A percentile compares a stretch with the other conserved stretches of the same genome.
phyloP scores from a whole-genome alignment of 2,329 filamentous ascomycete species.

The Neonectria ditissima region DNA sequence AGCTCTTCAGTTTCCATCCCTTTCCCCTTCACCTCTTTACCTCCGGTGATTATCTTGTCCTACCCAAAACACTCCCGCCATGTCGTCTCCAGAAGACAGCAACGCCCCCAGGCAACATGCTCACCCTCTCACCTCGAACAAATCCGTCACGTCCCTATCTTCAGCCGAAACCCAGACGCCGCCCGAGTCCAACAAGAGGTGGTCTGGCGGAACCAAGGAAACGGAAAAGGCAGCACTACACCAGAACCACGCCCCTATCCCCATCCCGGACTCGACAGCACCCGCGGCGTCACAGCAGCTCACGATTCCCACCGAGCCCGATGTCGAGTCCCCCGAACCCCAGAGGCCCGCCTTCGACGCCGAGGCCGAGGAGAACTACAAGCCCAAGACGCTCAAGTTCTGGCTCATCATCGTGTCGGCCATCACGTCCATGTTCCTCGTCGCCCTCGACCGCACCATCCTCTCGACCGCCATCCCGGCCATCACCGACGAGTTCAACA shows the following conservation, averaged over 20 bases:
- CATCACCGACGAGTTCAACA: constrained; percentile 69
- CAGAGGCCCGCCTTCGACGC: constrained; percentile 37
- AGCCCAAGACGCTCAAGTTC: constrained; percentile 65
- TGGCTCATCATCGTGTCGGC: constrained; percentile 67
- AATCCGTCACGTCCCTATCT: constrained; percentile 36
- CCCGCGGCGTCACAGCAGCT: constrained; percentile 7
- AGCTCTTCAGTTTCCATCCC: neutral
- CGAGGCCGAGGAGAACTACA: constrained; percentile 57
- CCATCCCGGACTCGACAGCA: neutral
- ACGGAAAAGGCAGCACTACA: neutral
- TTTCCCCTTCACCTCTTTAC: neutral
- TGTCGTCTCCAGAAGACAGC: constrained; percentile 23
- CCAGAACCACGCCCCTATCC: neutral
- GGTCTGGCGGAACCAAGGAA: constrained; percentile 4
- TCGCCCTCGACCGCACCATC: constrained; percentile 69
- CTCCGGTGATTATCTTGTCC: neutral
- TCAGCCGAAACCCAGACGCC: constrained; percentile 29
- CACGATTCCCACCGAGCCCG: constrained; percentile 22
- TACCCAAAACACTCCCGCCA: constrained; percentile 11
- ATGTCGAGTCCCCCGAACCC: constrained; percentile 31
- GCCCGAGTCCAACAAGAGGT: neutral
- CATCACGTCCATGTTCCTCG: constrained; percentile 67
- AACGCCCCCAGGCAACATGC: neutral
- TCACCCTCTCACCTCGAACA: constrained; percentile 18
- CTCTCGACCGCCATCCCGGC: constrained; percentile 65